Percentiles rank a stretch among this genome's conserved stretches.
phyloP scores from a whole-genome alignment of 129 eudicot genomes.

The Mikania micrantha region DNA sequence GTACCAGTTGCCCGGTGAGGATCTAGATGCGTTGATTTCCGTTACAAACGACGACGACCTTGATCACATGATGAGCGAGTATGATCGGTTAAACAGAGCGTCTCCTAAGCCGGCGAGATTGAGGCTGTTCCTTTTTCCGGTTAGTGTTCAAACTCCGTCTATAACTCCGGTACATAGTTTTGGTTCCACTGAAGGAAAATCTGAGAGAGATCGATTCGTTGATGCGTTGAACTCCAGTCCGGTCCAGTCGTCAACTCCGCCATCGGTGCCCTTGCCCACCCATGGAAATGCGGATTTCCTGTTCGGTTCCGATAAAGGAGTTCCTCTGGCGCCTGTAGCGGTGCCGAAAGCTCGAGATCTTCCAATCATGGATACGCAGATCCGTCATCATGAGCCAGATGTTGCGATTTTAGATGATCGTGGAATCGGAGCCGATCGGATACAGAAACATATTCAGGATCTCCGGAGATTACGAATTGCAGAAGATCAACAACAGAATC shows the following conservation, averaged over 20 bases:
- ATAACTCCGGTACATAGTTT: no score
- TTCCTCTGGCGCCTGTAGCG: conserved; percentile 17
- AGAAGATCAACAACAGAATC: conserved; percentile 46
- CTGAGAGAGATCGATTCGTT: conserved; percentile 64
- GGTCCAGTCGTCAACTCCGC: conserved; percentile 28
- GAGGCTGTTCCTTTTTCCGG: conserved; percentile 40
- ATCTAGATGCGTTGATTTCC: conserved; percentile 50
- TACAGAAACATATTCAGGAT: conserved; percentile 77
- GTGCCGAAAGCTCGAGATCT: conserved; percentile 19
- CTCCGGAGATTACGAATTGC: conserved; percentile 52
- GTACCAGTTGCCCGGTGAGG: conserved; percentile 57
- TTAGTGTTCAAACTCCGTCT: no score
- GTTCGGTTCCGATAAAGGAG: conserved; percentile 64
- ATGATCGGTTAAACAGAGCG: conserved; percentile 32
- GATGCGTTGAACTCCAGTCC: conserved; percentile 75
- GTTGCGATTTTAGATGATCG: conserved; percentile 37
- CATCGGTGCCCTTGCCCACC: conserved; percentile 16
- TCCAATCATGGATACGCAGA: conserved; percentile 15
- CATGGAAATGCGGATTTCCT: conserved; percentile 54
- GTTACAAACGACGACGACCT: conserved; percentile 55
- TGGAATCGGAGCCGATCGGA: conserved; percentile 47
- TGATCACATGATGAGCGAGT: conserved; percentile 59
- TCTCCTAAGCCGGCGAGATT: conserved; percentile 43
- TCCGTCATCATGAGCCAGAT: conserved; percentile 27
- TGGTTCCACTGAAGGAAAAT: conserved; percentile 47